Base-by-base conservation (phyloP, 345 rosid species). In the Eucalyptus rudis region DNA sequence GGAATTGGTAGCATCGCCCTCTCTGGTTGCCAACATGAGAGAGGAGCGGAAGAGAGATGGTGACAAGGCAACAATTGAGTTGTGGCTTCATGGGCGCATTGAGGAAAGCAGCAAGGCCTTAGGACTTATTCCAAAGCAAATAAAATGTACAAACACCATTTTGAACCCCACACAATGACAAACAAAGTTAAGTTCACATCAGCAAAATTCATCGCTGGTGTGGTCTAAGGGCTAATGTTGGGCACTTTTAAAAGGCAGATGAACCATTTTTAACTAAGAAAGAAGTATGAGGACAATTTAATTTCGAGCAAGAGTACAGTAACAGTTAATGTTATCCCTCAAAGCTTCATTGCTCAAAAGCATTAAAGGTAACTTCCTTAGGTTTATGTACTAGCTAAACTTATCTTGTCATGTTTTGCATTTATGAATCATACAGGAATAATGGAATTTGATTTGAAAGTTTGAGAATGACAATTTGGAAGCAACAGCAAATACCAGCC, bases 401-500 rank as follows among this genome's bases (percentile, higher is more conserved):
- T 76, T 3, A 76, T 40, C 83, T 76, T 20, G 47, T 76, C 83
- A 40, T 11, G 83, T 40, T 76, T 76, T 76, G 83, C 47, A 36
- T 40, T 40, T 36, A 19, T 25, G 15, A 76, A 76, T 76, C 29
- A 40, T 20, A 36, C 5, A 13, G 27, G 45, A 85, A 66, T 36
- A 49, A 85, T 68, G 49, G 59, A 86, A 36, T 13, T 12, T 25
- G 49, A 56, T 45, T 76, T 76, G 47, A 76, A 40, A 76, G 47
- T 76, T 76, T 40, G 24, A 59, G 44, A 88, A 64, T 62, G 90
- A 29, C 83, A 86, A 88, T 62, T 87, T 54, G 90, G 89, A 91
- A 88, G 88, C 88, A 87, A 88, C 88, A 92, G 89, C 88, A 66
- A 87, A 44, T 96, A 98, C 99, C 99, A 92, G 99, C 99, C 93